Evolutionary conservation across 2,329 filamentous ascomycete species (phyloP), one percentile per base, ranked within the genome.

Genomic region (Talaromyces verruculosus): DNA sequence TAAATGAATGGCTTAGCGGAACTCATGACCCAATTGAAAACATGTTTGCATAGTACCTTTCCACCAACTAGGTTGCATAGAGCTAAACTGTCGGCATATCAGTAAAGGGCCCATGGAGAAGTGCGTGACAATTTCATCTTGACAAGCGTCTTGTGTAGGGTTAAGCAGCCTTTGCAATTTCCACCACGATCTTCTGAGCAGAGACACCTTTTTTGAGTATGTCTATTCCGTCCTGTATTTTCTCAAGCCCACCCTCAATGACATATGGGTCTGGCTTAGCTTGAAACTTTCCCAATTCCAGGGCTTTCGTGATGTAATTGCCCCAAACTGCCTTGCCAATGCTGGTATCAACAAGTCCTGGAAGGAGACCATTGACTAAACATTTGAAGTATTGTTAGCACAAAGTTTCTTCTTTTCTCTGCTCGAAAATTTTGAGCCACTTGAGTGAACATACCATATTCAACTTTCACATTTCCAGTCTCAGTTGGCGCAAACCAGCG

Each of bases 101-200:
- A 30, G 6, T 7, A 30, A 11, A 11, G 10, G 4, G 11, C n/a
- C 6, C 13, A 22, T n/a, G n/a, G 35, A 19, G 17, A 51, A 10
- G 10, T 35, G 17, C 10, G 30, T 35, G n/a, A 10, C 10, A 19
- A 28, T 28, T 28, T 28, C 13, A 47, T 22, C 51, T 8, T 28
- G n/a, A 25, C 19, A 28, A 28, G 19, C 49, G 1, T 10, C 25
- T 53, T 15, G 2, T 19, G 2, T 22, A 25, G 30, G 30, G 11
- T 43, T 51, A 53, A 28, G 35, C 61, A 10, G 45, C 13, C 61
- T 33, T 55, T 17, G 30, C 61, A 62, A 65, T 58, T 49, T 69
- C 68, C 28, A 80, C 72, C 7, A 79, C 77, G 17, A 81, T 71
- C 68, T 81, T 81, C 68, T 71, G 71, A 22, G 77, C 79, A 66